Percentiles rank a stretch among this genome's conserved stretches.
These are phyloP conservation scores for Telopea speciosissima DNA, from an alignment of 177 flowering plant genomes.

Conservation along the genomic window DNA sequence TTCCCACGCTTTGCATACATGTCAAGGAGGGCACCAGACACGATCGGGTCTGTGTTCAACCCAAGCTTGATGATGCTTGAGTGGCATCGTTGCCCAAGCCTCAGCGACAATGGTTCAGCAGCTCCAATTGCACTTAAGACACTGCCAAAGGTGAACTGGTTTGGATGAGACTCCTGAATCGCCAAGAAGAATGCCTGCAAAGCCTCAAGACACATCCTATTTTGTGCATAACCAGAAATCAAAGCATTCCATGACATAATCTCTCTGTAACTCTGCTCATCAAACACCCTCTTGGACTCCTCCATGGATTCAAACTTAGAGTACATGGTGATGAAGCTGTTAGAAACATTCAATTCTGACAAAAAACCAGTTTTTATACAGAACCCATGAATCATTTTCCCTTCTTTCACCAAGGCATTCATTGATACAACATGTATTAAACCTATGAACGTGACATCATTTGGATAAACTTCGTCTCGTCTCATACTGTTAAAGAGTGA, in stretches of 20 bases:
- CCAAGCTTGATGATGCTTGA: slow-evolving; percentile 60
- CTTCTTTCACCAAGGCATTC: slow-evolving; percentile 36
- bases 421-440: slow-evolving; percentile 51
- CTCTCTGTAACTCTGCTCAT: slow-evolving; percentile 48
- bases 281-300: slow-evolving; percentile 52
- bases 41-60: slow-evolving; percentile 38
- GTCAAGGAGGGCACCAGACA: slow-evolving; percentile 75
- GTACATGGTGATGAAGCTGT: slow-evolving; percentile 83
- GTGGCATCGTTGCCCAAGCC: slow-evolving; percentile 65
- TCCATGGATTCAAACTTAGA: slow-evolving; percentile 53
- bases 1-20: slow-evolving; percentile 95
- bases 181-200: slow-evolving; percentile 38
- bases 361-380: slow-evolving; percentile 45
- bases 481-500: slow-evolving; percentile 61
- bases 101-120: slow-evolving; percentile 57
- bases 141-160: slow-evolving; percentile 76
- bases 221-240: slow-evolving; percentile 73
- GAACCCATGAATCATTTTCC: slow-evolving; percentile 59
- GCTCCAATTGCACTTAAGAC: slow-evolving; percentile 62
- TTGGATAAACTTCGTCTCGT: slow-evolving; percentile 59
- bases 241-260: slow-evolving; percentile 86
- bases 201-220: slow-evolving; percentile 58
- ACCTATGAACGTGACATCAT: slow-evolving; percentile 81
- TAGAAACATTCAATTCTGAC: slow-evolving; percentile 48
- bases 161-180: slow-evolving; percentile 41